Evolutionary conservation across 208 protist species (phyloP).

Genomic region (Trypanosoma conorhini): DNA sequence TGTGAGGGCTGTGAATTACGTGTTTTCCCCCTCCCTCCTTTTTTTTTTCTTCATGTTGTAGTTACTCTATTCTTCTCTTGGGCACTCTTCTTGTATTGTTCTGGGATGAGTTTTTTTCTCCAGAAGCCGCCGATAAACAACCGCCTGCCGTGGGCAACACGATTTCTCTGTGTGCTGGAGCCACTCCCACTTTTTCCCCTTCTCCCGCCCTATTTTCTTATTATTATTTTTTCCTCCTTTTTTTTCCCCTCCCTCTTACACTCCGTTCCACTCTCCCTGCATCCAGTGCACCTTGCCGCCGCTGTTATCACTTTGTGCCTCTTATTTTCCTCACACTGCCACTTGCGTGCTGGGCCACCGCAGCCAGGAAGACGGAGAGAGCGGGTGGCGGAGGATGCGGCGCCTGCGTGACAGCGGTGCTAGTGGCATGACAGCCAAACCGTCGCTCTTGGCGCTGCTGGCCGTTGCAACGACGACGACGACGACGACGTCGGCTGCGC

Average conservation of each 20-base stretch:
- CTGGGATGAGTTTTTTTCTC: background rate
- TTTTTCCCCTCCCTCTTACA: background rate
- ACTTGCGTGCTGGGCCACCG: background rate
- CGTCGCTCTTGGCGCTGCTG: background rate
- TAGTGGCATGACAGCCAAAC: background rate
- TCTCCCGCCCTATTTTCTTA: too few relatives aligned
- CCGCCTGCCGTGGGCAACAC: background rate
- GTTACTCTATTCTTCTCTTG: background rate
- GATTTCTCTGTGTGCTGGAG: background rate
- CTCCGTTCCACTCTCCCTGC: background rate
- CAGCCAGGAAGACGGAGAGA: background rate
- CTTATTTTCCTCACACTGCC: background rate
- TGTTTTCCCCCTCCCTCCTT: constrained; percentile 1
- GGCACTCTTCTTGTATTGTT: background rate
- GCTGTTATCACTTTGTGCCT: background rate
- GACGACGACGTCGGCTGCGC: too few relatives aligned
- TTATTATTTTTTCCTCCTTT: too few relatives aligned
- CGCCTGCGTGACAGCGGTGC: background rate
- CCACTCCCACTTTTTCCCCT: background rate
- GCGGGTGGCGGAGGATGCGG: background rate
- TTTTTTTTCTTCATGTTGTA: constrained; percentile 1
- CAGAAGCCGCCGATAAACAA: background rate
- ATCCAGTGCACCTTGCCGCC: background rate
- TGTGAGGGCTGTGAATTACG: background rate
- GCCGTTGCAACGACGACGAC: background rate